A percentile compares a stretch with the other conserved stretches of the same genome.
Evolutionary conservation across 257 asterid species (phyloP).

Genomic region (Cordia subcordata): DNA sequence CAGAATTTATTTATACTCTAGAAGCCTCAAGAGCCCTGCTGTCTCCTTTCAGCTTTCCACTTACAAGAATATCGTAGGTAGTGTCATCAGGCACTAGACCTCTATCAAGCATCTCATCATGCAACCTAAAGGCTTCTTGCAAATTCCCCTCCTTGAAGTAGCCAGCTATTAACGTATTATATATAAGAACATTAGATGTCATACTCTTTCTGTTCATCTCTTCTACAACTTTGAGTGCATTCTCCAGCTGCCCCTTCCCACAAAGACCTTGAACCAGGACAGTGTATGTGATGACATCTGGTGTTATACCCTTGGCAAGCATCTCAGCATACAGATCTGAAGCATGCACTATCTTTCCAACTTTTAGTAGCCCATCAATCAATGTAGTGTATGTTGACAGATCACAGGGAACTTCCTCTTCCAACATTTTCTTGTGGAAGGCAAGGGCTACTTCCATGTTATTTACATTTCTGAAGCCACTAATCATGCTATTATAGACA

Average conservation of each 20-base stretch:
- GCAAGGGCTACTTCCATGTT: slow-evolving; percentile 57
- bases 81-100: slow-evolving; percentile 66
- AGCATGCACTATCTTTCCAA: slow-evolving; percentile 48
- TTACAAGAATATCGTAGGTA: slow-evolving; percentile 53
- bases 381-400: slow-evolving; percentile 73
- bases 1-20: slow-evolving; percentile 7
- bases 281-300: slow-evolving; percentile 58
- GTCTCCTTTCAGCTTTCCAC: slow-evolving; percentile 31
- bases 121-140: slow-evolving; percentile 76
- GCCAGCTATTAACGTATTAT: slow-evolving; percentile 56
- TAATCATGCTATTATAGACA: slow-evolving; percentile 70
- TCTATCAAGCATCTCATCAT: slow-evolving; percentile 77
- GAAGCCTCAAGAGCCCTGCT: slow-evolving; percentile 22
- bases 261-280: slow-evolving; percentile 73
- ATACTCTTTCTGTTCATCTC: slow-evolving; percentile 52
- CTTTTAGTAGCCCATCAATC: slow-evolving; percentile 64
- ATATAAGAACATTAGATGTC: slow-evolving; percentile 57
- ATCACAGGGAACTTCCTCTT: slow-evolving; percentile 55
- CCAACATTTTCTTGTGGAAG: slow-evolving; percentile 48
- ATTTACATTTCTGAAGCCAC: slow-evolving; percentile 58
- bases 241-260: slow-evolving; percentile 54
- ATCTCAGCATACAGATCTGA: slow-evolving; percentile 62
- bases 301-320: slow-evolving; percentile 56
- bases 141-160: slow-evolving; percentile 71
- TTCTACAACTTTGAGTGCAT: slow-evolving; percentile 56